These are phyloP conservation scores for Solanum aculeatissimum DNA, from an alignment of 305 asterid genomes.

Conservation along the genomic window DNA sequence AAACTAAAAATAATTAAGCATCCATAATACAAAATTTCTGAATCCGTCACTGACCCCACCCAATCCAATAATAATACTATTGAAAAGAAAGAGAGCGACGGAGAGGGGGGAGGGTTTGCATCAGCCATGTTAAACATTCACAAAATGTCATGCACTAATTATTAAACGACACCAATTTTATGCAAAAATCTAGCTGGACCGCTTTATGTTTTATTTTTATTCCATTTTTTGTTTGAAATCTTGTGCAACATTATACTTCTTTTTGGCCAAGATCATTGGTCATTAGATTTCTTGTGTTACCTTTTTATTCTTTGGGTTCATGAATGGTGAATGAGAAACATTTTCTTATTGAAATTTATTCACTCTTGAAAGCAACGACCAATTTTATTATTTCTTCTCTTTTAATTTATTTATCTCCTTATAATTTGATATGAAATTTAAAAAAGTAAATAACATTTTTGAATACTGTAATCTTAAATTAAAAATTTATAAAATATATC, in stretches of 20 bases:
- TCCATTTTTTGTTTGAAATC: not conserved
- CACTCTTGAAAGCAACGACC: not conserved
- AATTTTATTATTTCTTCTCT: not conserved
- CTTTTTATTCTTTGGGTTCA: not conserved
- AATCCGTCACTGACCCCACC: no score
- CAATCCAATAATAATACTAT: not conserved
- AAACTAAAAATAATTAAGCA: no score
- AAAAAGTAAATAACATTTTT: rapidly evolving
- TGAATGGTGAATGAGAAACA: not conserved
- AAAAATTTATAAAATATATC: not conserved
- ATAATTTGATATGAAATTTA: not conserved
- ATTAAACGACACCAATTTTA: not conserved
- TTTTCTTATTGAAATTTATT: not conserved
- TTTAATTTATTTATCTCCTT: no score
- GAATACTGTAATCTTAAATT: not conserved
- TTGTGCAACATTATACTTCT: not conserved
- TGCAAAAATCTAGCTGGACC: not conserved
- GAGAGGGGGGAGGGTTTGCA: not conserved
- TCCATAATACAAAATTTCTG: no score
- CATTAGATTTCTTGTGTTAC: not conserved
- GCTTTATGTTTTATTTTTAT: not conserved
- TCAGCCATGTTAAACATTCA: not conserved
- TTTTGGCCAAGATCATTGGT: not conserved
- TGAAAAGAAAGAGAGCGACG: not conserved
- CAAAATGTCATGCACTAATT: not conserved